A percentile compares a stretch with the other conserved stretches of the same genome.
These are phyloP conservation scores for Pestalotiopsis sp. DNA, from an alignment of 2,329 filamentous ascomycete genomes.

Conservation along the genomic window DNA sequence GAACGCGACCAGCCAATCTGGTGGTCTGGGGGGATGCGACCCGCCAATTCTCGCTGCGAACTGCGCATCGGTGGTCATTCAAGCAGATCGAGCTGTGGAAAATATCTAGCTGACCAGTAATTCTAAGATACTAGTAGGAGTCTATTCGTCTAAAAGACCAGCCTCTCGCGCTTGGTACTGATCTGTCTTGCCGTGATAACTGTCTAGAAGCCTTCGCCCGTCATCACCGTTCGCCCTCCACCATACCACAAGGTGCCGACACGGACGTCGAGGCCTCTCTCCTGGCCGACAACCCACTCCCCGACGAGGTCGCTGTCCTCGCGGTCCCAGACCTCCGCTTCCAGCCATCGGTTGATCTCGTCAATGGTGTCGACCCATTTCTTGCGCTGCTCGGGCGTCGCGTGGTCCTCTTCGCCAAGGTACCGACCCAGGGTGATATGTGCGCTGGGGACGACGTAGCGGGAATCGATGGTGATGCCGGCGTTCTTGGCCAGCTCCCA, in stretches of 20 bases:
- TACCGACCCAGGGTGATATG: conserved; percentile 89
- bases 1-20: too few relatives aligned
- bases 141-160: background rate
- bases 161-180: background rate
- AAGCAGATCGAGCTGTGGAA: too few relatives aligned
- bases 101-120: too few relatives aligned
- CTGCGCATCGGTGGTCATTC: too few relatives aligned
- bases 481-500: conserved; percentile 63
- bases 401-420: conserved; percentile 67
- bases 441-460: conserved; percentile 87
- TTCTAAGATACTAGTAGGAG: background rate
- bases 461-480: conserved; percentile 72
- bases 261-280: conserved; percentile 76
- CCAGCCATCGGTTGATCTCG: conserved; percentile 75
- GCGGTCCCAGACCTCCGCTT: conserved; percentile 69
- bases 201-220: conserved; percentile 61
- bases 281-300: conserved; percentile 88
- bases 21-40: too few relatives aligned
- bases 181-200: background rate
- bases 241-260: conserved; percentile 86
- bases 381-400: conserved; percentile 58
- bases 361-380: conserved; percentile 74
- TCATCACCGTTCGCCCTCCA: conserved; percentile 70
- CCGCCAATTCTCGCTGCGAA: too few relatives aligned
- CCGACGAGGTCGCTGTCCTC: conserved; percentile 50